phyloP scores from a whole-genome alignment of 306 rosid species.

The Cicer chorassanicum region DNA sequence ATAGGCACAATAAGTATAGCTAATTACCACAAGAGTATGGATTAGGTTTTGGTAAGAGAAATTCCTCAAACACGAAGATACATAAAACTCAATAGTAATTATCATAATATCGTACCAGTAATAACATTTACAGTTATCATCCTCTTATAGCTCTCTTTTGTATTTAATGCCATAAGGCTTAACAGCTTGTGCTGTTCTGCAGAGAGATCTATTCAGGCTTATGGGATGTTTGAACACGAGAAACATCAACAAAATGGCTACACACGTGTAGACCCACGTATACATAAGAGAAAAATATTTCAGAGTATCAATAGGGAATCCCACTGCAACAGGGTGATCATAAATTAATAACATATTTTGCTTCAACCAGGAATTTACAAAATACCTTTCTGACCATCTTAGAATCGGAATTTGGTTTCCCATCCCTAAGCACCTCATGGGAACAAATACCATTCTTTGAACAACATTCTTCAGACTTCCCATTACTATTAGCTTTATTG shows the following conservation, averaged over 20 bases:
- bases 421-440: conserved; percentile 84
- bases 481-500: conserved; percentile 49
- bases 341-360: conserved; percentile 18
- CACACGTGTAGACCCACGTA: conserved; percentile 12
- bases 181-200: conserved; percentile 33
- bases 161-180: conserved; percentile 25
- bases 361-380: conserved; percentile 15
- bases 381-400: conserved; percentile 69
- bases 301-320: conserved; percentile 37
- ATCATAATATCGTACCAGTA: conserved; percentile 22
- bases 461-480: conserved; percentile 59
- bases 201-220: conserved; percentile 20
- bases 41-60: conserved; percentile 26
- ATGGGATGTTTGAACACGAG: not conserved
- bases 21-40: conserved; percentile 23
- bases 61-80: conserved; percentile 30
- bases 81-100: conserved; percentile 27
- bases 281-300: conserved; percentile 21
- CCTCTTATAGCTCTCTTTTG: conserved; percentile 19
- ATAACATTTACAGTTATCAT: conserved; percentile 27
- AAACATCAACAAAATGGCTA: conserved; percentile 37
- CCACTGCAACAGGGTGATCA: conserved; percentile 30
- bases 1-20: not conserved
- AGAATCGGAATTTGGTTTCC: conserved; percentile 61
- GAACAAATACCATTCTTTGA: conserved; percentile 86